Conservation (phyloP, 2,329 filamentous ascomycete genomes). For the Phyllachora maydis region DNA sequence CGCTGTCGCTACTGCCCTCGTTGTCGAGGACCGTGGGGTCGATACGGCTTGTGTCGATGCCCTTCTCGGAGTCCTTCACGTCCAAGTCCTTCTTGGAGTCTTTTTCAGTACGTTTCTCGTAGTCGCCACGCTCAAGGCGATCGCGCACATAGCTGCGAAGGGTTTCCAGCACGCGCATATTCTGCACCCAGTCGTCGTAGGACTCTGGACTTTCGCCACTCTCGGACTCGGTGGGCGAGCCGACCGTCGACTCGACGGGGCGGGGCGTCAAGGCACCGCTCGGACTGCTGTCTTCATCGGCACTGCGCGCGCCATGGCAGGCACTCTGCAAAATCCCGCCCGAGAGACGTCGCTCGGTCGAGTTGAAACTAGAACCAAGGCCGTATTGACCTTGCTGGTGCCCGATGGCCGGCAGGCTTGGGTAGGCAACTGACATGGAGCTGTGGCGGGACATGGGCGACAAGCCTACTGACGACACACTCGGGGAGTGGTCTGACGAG, state of each 20-base stretch:
- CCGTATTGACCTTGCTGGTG: conserved; percentile 51
- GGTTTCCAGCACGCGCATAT: conserved; percentile 42
- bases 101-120: too few species aligned
- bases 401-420: conserved; percentile 51
- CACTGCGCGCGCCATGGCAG: conserved; percentile 20
- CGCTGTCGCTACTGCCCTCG: conserved; percentile 2
- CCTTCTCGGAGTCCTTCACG: too few species aligned
- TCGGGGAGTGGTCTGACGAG: conserved; percentile 56
- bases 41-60: conserved; percentile 10
- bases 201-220: conserved; percentile 34
- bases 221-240: conserved; percentile 37
- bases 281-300: conserved; percentile 14
- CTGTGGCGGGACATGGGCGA: conserved; percentile 45
- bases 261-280: conserved; percentile 22
- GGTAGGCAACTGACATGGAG: conserved; percentile 48
- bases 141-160: conserved; percentile 35
- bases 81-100: too few species aligned
- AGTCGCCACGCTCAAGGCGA: conserved; percentile 35
- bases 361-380: conserved; percentile 45
- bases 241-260: conserved; percentile 19
- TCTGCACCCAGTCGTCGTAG: conserved; percentile 45
- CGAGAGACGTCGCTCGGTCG: conserved; percentile 40
- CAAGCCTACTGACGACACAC: conserved; percentile 48
- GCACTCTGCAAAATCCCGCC: conserved; percentile 46
- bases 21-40: conserved; percentile 13